Evolutionary conservation across 305 asterid genomes (phyloP), one percentile per base, ranked within the genome.

Genomic region (Euphrasia arctica): DNA sequence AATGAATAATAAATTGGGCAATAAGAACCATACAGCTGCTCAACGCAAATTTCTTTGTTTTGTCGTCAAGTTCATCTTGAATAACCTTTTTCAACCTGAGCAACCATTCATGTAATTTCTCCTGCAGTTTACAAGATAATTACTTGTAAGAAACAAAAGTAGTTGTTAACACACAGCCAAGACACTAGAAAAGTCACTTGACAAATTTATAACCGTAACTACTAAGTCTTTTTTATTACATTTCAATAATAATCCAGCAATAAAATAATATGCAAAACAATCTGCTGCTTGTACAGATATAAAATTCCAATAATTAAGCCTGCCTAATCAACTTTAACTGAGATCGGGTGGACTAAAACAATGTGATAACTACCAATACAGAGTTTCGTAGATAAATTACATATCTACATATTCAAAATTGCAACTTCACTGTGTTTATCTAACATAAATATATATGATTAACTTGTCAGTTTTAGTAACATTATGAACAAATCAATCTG

Each of bases 51-150:
- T 81, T 80, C 70, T 80, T 80, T 62, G 58, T 39, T 34, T 25
- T 60, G 2, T 77, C 77, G 25, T 75, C 85, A 71, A 74, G 66
- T 75, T 78, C 90, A 9, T 84, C 96, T 78, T 83, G 87, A 76
- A 93, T 91, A 62, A 68, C 36, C 63, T 74, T 78, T 79, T 83
- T 85, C 72, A 74, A 74, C 80, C 64, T 84, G 70, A 80, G 69
- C 74, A 93, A 79, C 93, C 85, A 90, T 28, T 90, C 95, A 63
- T 90, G 94, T 69, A 93, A 75, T 75, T 86, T 93, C 72, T 93
- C 98, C 98, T 93, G 83, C 66, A 77, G 58, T 54, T 61, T 52
- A 72, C 64, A 25, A 66, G 66, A 70, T 15, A 28, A 50, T 59
- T 60, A 52, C 72, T 58, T 59, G 13, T 39, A 18, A 18, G 13